Percentiles rank a stretch among this genome's conserved stretches.
Conservation (phyloP, 495 filamentous ascomycete genomes). For the Cetradonia linearis region DNA sequence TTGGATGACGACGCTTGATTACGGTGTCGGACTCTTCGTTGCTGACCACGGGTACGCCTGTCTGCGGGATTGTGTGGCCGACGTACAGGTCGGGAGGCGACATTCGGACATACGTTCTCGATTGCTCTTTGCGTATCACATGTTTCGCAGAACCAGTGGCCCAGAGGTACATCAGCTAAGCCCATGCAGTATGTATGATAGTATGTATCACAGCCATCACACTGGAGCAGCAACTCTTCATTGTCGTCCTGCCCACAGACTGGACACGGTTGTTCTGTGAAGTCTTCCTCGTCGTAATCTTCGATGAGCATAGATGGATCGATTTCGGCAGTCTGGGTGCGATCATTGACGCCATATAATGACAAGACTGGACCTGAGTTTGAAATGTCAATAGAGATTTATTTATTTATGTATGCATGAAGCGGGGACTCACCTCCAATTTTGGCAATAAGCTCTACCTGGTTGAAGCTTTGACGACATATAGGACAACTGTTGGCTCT, state of each 20-base stretch:
- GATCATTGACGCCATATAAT: constrained; percentile 78
- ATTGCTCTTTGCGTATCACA: constrained; percentile 50
- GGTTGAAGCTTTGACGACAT: constrained; percentile 82
- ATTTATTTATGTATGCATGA: not conserved
- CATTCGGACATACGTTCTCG: constrained; percentile 27
- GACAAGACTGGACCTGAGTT: constrained; percentile 57
- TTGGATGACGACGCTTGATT: constrained; percentile 40
- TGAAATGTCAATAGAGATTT: constrained; percentile 24
- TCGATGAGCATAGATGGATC: constrained; percentile 71
- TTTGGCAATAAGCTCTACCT: constrained; percentile 69
- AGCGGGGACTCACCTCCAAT: constrained; percentile 57
- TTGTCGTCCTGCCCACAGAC: constrained; percentile 66
- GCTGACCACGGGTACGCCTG: constrained; percentile 44
- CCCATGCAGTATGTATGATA: constrained; percentile 83
- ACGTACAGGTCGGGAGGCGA: constrained; percentile 23
- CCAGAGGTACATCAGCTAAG: constrained; percentile 59
- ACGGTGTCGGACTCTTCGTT: constrained; percentile 32
- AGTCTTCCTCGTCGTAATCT: constrained; percentile 56
- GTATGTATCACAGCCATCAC: constrained; percentile 73
- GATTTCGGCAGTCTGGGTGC: constrained; percentile 79
- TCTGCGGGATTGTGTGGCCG: constrained; percentile 34
- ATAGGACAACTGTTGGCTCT: constrained; percentile 97
- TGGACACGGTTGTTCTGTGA: constrained; percentile 59
- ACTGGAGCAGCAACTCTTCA: constrained; percentile 72
- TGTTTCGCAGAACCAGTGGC: constrained; percentile 75